phyloP scores from a whole-genome alignment of 768 basidiomycete species.

The Heimioporus sp. region DNA sequence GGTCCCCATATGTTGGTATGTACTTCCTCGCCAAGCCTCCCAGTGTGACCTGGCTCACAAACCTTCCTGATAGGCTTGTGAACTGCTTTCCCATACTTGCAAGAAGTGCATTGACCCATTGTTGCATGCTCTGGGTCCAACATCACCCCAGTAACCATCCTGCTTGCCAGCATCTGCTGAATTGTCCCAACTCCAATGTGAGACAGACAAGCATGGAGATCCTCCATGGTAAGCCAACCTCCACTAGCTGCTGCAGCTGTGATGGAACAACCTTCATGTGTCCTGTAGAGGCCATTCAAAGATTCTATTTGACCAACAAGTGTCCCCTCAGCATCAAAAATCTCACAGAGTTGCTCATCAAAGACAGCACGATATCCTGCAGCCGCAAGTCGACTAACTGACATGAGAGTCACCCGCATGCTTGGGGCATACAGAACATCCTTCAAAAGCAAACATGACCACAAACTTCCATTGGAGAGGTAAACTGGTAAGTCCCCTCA shows the following conservation, averaged over 20 bases:
- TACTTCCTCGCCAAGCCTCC: conserved; percentile 5
- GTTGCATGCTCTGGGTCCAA: not conserved
- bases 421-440: not conserved
- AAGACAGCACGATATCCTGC: not conserved
- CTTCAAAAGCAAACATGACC: not conserved
- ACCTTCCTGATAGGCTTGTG: conserved; percentile 7
- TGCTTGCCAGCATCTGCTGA: conserved; percentile 1
- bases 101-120: conserved; percentile 12
- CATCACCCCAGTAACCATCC: conserved; percentile 2
- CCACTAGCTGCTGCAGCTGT: not conserved
- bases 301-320: conserved; percentile 12
- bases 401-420: not conserved
- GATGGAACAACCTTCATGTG: too few relatives aligned
- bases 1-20: conserved; percentile 11
- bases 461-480: not conserved
- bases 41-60: not conserved
- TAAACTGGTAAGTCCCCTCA: not conserved
- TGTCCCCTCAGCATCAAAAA: conserved; percentile 6
- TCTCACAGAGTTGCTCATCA: not conserved
- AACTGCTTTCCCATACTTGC: conserved; percentile 6
- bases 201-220: not conserved
- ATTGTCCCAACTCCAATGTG: conserved; percentile 1
- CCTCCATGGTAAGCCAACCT: not conserved
- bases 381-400: not conserved
- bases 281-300: conserved; percentile 18